Evolutionary conservation across 495 filamentous ascomycete species (phyloP).

Genomic region (Amorphotheca resinae): DNA sequence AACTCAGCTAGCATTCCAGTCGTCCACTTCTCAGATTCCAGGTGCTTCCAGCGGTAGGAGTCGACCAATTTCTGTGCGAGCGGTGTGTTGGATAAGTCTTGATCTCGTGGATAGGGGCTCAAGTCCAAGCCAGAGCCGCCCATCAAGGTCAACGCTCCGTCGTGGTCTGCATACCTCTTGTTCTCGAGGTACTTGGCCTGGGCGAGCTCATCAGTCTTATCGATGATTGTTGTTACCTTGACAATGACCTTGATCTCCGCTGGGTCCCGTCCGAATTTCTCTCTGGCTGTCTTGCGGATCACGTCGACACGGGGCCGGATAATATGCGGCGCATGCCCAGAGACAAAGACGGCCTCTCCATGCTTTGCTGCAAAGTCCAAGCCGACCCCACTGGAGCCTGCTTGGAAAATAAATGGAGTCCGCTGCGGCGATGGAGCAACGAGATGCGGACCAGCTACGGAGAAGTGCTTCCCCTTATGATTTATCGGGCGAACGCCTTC

Average conservation of each 20-base stretch:
- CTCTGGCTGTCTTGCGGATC: conserved; percentile 31
- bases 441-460: conserved; percentile 49
- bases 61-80: conserved; percentile 27
- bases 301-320: conserved; percentile 35
- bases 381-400: conserved; percentile 50
- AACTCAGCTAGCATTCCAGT: conserved; percentile 48
- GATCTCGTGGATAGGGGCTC: conserved; percentile 35
- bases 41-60: conserved; percentile 25
- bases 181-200: conserved; percentile 36
- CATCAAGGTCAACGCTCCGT: conserved; percentile 44
- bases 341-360: conserved; percentile 45
- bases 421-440: conserved; percentile 52
- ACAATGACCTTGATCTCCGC: conserved; percentile 40
- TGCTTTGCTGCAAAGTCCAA: conserved; percentile 53
- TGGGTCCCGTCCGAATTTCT: conserved; percentile 36
- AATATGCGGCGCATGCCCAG: conserved; percentile 33
- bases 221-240: conserved; percentile 33
- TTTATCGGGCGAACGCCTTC: conserved; percentile 47
- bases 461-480: conserved; percentile 52
- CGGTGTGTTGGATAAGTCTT: conserved; percentile 49
- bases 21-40: conserved; percentile 41
- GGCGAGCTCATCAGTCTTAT: conserved; percentile 41
- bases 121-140: conserved; percentile 48
- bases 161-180: conserved; percentile 36
- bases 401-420: conserved; percentile 53